Evolutionary conservation across 176 grass and related monocot genomes (phyloP).

Genomic region (Secale cereale): DNA sequence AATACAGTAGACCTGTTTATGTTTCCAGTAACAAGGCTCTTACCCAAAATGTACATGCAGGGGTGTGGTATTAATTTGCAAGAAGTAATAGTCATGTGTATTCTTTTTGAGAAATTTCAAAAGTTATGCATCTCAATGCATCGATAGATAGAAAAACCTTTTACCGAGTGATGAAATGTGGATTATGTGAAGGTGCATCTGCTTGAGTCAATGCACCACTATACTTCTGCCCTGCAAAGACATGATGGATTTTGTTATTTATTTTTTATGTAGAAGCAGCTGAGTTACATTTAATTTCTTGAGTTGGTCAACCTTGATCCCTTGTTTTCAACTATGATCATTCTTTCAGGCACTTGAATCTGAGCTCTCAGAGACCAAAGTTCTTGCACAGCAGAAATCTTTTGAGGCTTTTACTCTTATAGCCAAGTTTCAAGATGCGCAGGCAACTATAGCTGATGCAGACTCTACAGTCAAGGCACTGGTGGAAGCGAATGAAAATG

Average conservation of each 20-base stretch:
- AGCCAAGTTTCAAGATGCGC: slow-evolving; percentile 69
- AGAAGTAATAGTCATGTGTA: neutral
- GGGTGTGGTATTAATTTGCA: neutral
- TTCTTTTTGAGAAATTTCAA: neutral
- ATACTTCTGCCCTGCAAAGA: neutral
- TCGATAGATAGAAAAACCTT: neutral
- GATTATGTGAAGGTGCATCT: neutral
- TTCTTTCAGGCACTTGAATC: slow-evolving; percentile 59
- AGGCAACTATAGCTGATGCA: slow-evolving; percentile 80
- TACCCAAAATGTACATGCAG: neutral
- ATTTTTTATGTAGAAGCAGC: neutral
- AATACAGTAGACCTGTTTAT: neutral
- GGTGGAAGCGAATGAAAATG: slow-evolving; percentile 60
- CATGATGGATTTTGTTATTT: neutral
- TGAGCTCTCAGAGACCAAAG: slow-evolving; percentile 66
- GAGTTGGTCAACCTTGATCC: slow-evolving; percentile 1
- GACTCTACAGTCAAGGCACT: slow-evolving; percentile 69
- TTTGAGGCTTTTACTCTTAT: slow-evolving; percentile 70
- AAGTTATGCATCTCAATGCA: neutral
- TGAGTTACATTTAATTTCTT: neutral
- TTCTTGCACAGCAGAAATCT: slow-evolving; percentile 60
- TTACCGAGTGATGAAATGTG: neutral
- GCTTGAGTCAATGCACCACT: neutral
- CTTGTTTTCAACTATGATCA: neutral
- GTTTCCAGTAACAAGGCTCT: neutral